phyloP scores from a whole-genome alignment of 1,139 yeast genomes.

The Hemisphaericaspora xylofermentans region DNA sequence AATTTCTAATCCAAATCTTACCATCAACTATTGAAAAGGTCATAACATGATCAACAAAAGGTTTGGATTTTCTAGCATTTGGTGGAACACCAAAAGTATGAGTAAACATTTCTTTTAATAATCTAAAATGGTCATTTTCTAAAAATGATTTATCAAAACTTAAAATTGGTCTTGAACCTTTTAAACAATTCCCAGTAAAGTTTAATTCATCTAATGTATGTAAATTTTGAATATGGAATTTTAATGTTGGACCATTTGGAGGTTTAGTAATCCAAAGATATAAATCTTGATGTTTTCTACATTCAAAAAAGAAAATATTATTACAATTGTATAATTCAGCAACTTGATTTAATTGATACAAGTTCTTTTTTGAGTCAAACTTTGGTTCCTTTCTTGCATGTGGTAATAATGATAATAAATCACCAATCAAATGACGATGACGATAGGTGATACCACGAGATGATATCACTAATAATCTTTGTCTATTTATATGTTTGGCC shows the following conservation, averaged over 20 bases:
- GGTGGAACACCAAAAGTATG: conserved; percentile 98
- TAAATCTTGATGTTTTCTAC: conserved; percentile 93
- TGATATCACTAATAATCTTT: conserved; percentile 80
- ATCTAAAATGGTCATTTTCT: conserved; percentile 57
- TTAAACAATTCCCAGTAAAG: conserved; percentile 93
- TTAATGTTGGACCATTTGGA: conserved; percentile 96
- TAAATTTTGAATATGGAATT: conserved; percentile 89
- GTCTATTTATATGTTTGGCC: conserved; percentile 66
- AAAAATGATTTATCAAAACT: conserved; percentile 80
- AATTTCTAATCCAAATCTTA: conserved; percentile 94
- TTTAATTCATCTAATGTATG: conserved; percentile 96
- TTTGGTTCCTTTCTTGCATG: conserved; percentile 97
- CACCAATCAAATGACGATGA: conserved; percentile 91
- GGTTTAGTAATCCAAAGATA: conserved; percentile 95
- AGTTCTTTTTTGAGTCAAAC: conserved; percentile 87
- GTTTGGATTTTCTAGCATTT: conserved; percentile 88
- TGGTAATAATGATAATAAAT: conserved; percentile 77
- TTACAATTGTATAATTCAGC: conserved; percentile 98
- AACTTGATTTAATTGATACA: conserved; percentile 86
- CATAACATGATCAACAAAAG: conserved; percentile 93
- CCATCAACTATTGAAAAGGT: conserved; percentile 90
- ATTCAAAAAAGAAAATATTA: conserved; percentile 90
- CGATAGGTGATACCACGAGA: conserved; percentile 93
- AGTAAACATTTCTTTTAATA: conserved; percentile 80
- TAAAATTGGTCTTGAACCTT: conserved; percentile 93